Evolutionary conservation across 208 protist species (phyloP), one percentile per base, ranked within the genome.

Genomic region (Leishmania arabica): DNA sequence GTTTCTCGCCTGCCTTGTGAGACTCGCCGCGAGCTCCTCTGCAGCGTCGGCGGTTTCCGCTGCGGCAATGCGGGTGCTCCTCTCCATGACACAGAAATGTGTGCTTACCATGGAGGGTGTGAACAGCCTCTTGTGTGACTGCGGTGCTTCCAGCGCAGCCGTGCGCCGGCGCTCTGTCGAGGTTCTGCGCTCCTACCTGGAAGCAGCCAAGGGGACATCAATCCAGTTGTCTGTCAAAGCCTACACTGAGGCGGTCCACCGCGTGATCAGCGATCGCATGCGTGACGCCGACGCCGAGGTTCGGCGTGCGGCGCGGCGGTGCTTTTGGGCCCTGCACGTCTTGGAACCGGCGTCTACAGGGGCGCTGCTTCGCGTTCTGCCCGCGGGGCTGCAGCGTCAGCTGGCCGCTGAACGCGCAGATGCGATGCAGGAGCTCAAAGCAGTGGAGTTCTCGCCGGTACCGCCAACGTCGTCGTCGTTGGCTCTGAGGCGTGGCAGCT

Each of bases 271-370:
- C 13, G 40, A 34, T 0, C 89, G 85, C 19, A 60, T 95, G 51
- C 17, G 47, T 19, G 94, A 96, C 64, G 90, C 89, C 4, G 88
- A 90, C 76, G 80, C 69, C 7, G 75, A 82, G 31, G 90, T 91
- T 34, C 87, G 94, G 9, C 34, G 78, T 24, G 56, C 62, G 42
- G 85, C 89, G 5, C 82, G 89, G 19, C 56, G 54, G 7, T 89
- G 89, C 79, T 93, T 89, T 54, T 90, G 89, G 86, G 80, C 81
- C 11, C 83, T 96, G 54, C 56, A 86, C 37, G 49, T 87, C 1
- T 47, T 90, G n/a, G 88, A 95, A 58, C 86, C 84, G n/a, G 83
- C 81, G 27, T 82, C 84, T 0, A 86, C 92, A 19, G 72, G 37
- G 19, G 47, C n/a, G 34, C 79, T 97, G 0, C 79, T 84, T 37